Evolutionary conservation across 148 eudicot species (phyloP), one percentile per base, ranked within the genome.

Genomic region (Euryodendron excelsum): DNA sequence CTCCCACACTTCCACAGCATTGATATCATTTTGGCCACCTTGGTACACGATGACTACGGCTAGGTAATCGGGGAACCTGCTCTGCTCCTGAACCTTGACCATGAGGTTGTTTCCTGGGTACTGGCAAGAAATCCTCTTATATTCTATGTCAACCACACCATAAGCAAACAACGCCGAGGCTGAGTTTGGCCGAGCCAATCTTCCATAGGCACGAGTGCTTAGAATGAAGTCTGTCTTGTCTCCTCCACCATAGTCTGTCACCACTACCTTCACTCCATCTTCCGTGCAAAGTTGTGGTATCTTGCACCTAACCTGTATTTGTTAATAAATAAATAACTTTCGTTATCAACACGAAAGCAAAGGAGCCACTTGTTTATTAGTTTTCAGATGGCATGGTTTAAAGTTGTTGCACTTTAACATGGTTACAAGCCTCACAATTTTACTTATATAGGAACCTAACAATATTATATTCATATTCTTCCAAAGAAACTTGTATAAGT

Each of bases 201-300:
- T 74, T 4, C 88, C 79, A 39, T 84, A 91, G 36, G 89, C 91
- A 11, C 81, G 84, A 1, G 76, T 62, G 74, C 84, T 88, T 5
- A 91, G 76, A 21, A 91, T 79, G 83, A 92, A 89, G 67, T 92
- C 97, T 18, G 93, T 84, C n/a, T 77, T 56, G 74, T 87, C 85
- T 3, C 91, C 89, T 62, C 37, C 88, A 3, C 90, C 93, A 45
- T 83, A 84, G 83, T 92, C 97, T 11, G 97, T 92, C 50, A 83
- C 92, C 63, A 89, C 92, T 1, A 92, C 81, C 33, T 78, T 79
- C 15, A 80, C 88, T 28, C 97, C 97, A 30, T 86, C 93, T 6
- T 87, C 91, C 20, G 44, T 89, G 81, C 97, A 92, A 50, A 82
- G 82, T 17, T 84, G 64, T 36, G 86, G 74, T 33, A 77, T 80